Base-by-base conservation (phyloP, 192 early-diverging fungal species). In the Coemansia sp. region DNA sequence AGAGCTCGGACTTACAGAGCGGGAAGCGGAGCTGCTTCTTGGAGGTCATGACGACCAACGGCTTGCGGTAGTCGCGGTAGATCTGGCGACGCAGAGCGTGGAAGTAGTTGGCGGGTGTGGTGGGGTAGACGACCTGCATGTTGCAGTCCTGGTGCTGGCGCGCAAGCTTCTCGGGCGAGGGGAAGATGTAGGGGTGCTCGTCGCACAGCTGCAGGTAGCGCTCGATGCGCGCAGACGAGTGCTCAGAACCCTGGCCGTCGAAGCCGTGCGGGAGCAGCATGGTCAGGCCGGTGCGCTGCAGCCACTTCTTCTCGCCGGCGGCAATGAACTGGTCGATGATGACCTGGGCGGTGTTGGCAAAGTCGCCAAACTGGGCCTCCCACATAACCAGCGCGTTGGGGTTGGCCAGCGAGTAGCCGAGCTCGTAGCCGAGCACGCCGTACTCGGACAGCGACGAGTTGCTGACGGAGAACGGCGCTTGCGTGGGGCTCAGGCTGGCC, bases 331-430 rank as follows among this genome's bases (percentile, higher is more conserved):
- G 96, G 80, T 98, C 96, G 77, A 98, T 92, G 59, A 98, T 97
- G 80, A 88, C 88, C 83, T 98, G 97, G 20, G 97, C 93, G 59
- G 84, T 92, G 86, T 98, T 98, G 75, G 91, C 91, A 75, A 98
- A 96, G 79, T 98, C 95, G 61, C 97, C 97, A 68, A 98, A 97
- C 84, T 98, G 95, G 14, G 94, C 97, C 80, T 98, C 97, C 95
- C 95, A 98, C 64, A 96, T 83, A 30, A 97, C 86, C 44, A 97
- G 86, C 50, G 95, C 84, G 80, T 96, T 92, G 44, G 97, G 95
- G 84, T 91, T 91, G 48, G 91, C 92, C 71, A 97, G 83, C 23
- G 93, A 95, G 82, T 97, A 97, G 40, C 97, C 97, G 10, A 96
- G 87, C 84, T 98, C 97, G 68, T 96, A 98, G 29, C 97, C 97